Evolutionary conservation across 371 early-diverging fungal genomes (phyloP).

Genomic region (Mortierella sp.): DNA sequence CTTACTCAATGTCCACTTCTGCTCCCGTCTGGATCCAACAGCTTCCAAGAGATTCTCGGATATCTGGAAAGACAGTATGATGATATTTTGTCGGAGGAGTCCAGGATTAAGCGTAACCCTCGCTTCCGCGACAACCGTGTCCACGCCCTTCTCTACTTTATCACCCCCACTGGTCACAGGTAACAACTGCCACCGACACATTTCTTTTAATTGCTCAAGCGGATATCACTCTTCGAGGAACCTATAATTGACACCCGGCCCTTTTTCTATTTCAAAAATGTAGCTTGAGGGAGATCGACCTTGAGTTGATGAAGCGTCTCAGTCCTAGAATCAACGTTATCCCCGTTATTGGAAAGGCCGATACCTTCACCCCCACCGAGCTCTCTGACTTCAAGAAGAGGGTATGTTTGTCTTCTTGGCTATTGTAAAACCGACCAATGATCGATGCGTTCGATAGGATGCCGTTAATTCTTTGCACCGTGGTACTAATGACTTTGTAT

Average conservation of each 20-base stretch:
- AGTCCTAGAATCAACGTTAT: slow-evolving; percentile 96
- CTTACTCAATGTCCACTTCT: background rate
- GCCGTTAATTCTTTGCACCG: background rate
- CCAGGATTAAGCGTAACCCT: slow-evolving; percentile 95
- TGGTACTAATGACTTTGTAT: background rate
- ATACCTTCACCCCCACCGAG: slow-evolving; percentile 84
- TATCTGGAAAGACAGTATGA: slow-evolving; percentile 98
- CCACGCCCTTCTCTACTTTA: slow-evolving; percentile 98
- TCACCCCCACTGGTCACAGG: slow-evolving; percentile 97
- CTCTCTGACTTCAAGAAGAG: slow-evolving; percentile 87
- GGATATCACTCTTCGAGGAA: background rate
- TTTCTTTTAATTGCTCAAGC: background rate
- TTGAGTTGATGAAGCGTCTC: slow-evolving; percentile 96
- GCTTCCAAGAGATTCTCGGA: slow-evolving; percentile 88
- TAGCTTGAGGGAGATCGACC: slow-evolving; percentile 96
- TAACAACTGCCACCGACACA: slow-evolving; percentile 42
- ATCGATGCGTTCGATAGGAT: background rate
- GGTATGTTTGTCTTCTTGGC: slow-evolving; percentile 41
- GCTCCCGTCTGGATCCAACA: slow-evolving; percentile 29
- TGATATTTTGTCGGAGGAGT: slow-evolving; percentile 96
- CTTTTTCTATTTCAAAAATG: background rate
- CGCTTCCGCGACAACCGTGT: slow-evolving; percentile 98
- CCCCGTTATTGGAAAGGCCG: slow-evolving; percentile 90
- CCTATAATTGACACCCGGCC: background rate
- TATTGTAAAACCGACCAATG: background rate